Percentiles rank a stretch among this genome's conserved stretches.
These are phyloP conservation scores for Tolypocladium nubicola DNA, from an alignment of 2,329 filamentous ascomycete species.

Conservation along the genomic window DNA sequence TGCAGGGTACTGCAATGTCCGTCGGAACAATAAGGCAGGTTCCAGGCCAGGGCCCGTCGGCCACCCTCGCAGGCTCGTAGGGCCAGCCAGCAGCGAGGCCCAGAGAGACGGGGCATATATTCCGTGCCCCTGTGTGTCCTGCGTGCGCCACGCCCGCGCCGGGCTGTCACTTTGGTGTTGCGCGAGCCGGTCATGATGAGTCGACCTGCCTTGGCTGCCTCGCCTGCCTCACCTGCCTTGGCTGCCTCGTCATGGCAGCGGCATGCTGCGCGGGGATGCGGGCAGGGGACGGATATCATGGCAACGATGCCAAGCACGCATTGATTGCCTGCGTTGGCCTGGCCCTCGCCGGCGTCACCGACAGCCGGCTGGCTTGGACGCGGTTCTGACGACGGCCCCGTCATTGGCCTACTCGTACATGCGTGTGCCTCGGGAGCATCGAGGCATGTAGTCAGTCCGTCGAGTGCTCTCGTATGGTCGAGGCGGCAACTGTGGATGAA, in stretches of 20 bases:
- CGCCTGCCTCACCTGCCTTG: neutral
- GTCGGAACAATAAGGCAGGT: neutral
- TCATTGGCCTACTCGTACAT: neutral
- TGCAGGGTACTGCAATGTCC: constrained; percentile 1
- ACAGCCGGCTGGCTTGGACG: neutral
- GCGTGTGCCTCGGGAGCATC: too few relatives aligned
- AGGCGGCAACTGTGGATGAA: neutral
- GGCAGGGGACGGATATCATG: neutral
- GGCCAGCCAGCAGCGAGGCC: neutral
- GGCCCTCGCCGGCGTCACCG: neutral
- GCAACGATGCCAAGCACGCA: neutral
- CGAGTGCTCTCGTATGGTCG: neutral
- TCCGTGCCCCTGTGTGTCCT: neutral
- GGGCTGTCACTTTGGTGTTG: neutral
- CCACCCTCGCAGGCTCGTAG: neutral
- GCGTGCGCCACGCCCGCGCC: neutral
- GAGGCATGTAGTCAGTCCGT: too few relatives aligned
- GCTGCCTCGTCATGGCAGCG: neutral
- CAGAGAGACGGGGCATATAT: neutral
- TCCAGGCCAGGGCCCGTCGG: neutral
- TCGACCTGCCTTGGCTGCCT: neutral
- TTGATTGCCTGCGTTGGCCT: neutral
- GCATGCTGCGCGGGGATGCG: neutral
- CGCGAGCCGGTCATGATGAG: neutral
- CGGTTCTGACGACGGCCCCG: neutral